These are phyloP conservation scores for Periconia macrospinosa DNA, from an alignment of 2,329 filamentous ascomycete species.

Conservation along the genomic window DNA sequence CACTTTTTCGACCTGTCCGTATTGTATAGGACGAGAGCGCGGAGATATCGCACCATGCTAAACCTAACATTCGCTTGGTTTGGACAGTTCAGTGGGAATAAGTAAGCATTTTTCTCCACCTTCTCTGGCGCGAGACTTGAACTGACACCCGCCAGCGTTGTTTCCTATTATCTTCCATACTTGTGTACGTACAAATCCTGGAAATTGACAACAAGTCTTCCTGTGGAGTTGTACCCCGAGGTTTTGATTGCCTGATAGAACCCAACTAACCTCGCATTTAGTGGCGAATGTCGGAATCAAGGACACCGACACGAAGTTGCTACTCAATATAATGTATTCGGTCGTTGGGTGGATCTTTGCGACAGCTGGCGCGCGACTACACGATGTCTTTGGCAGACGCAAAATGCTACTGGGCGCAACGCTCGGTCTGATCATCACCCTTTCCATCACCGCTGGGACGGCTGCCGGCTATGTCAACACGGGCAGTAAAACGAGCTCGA, in stretches of 20 bases:
- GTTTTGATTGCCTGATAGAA: no score
- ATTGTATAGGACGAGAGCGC: slow-evolving; percentile 21
- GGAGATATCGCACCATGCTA: slow-evolving; percentile 23
- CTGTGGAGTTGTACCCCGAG: no score
- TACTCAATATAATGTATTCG: slow-evolving; percentile 42
- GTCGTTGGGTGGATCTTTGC: slow-evolving; percentile 35
- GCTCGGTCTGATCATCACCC: slow-evolving; percentile 22
- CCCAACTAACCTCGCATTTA: slow-evolving; percentile 22
- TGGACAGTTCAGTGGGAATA: slow-evolving; percentile 41
- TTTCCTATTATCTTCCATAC: slow-evolving; percentile 35
- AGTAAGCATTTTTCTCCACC: not conserved
- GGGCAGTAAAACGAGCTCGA: slow-evolving; percentile 11
- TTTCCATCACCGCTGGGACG: slow-evolving; percentile 28
- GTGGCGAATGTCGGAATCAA: slow-evolving; percentile 38
- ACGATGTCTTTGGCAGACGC: slow-evolving; percentile 29
- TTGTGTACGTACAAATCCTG: slow-evolving; percentile 11
- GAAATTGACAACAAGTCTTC: no score
- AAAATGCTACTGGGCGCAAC: slow-evolving; percentile 31
- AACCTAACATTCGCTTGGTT: slow-evolving; percentile 41
- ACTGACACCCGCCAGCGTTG: slow-evolving; percentile 13
- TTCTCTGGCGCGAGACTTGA: not conserved
- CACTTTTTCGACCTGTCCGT: slow-evolving; percentile 24
- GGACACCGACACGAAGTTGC: slow-evolving; percentile 32
- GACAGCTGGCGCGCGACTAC: slow-evolving; percentile 33
- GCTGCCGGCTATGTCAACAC: slow-evolving; percentile 27